These are phyloP conservation scores for Alloteropsis semialata DNA, from an alignment of 176 grass and related monocot genomes.

Conservation along the genomic window DNA sequence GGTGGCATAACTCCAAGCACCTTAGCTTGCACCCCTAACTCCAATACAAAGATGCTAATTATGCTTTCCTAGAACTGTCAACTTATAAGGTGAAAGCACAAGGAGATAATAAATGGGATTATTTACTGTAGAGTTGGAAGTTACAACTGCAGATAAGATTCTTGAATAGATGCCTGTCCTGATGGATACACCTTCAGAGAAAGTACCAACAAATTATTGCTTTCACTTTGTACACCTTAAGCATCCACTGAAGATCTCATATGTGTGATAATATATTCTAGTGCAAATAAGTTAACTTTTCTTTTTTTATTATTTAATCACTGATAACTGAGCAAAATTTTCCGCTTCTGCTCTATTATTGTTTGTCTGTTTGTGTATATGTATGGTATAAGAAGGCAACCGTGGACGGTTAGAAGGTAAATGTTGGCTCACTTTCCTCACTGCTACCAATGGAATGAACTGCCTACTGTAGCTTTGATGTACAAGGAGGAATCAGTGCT, in stretches of 20 bases:
- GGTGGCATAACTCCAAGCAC: conserved; percentile 2
- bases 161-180: not conserved
- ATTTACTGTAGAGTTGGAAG: not conserved
- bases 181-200: conserved; percentile 7
- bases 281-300: conserved; percentile 46
- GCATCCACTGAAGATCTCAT: conserved; percentile 18
- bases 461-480: conserved; percentile 88
- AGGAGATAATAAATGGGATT: not conserved
- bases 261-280: conserved; percentile 42
- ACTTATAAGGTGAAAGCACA: not conserved
- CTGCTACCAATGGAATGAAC: conserved; percentile 89
- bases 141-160: not conserved
- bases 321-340: conserved; percentile 50
- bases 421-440: conserved; percentile 89
- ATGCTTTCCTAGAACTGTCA: conserved; percentile 14
- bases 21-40: not conserved
- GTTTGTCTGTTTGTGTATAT: conserved; percentile 98
- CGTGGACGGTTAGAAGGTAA: conserved; percentile 43
- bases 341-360: conserved; percentile 79
- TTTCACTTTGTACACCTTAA: conserved; percentile 14
- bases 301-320: conserved; percentile 59
- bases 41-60: not conserved
- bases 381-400: conserved; percentile 96
- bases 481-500: conserved; percentile 87
- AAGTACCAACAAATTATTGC: not conserved